These are phyloP conservation scores for Lathyrus oleraceus DNA, from an alignment of 306 rosid species.

Conservation along the genomic window DNA sequence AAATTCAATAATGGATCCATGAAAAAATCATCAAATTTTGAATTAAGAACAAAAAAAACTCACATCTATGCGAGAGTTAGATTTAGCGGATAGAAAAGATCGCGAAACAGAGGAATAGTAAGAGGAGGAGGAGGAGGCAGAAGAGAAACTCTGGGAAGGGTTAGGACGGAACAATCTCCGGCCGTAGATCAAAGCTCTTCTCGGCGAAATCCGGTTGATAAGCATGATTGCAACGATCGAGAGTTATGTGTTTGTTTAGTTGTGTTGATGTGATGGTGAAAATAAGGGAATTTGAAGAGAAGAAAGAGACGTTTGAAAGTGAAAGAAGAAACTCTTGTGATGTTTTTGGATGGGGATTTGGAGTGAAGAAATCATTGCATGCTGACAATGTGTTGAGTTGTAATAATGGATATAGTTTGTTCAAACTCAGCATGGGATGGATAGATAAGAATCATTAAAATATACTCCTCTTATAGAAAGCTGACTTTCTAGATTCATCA, in stretches of 20 bases:
- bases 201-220: background rate
- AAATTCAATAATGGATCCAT: background rate
- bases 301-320: conserved; percentile 17
- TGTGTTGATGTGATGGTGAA: background rate
- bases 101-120: background rate
- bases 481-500: no score
- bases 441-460: background rate
- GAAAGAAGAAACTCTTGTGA: background rate
- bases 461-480: no score
- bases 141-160: background rate
- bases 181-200: background rate
- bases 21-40: conserved; percentile 1
- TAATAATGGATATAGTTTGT: background rate
- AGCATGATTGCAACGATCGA: background rate
- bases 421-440: background rate
- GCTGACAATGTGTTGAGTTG: background rate
- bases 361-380: background rate
- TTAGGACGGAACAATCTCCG: background rate
- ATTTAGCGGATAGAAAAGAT: background rate
- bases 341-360: background rate
- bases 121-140: background rate
- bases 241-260: background rate
- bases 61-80: background rate
- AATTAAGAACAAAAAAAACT: background rate
- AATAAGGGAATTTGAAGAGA: background rate